Conservation (phyloP, 2,329 filamentous ascomycete genomes). For the Aureobasidium sp. region DNA sequence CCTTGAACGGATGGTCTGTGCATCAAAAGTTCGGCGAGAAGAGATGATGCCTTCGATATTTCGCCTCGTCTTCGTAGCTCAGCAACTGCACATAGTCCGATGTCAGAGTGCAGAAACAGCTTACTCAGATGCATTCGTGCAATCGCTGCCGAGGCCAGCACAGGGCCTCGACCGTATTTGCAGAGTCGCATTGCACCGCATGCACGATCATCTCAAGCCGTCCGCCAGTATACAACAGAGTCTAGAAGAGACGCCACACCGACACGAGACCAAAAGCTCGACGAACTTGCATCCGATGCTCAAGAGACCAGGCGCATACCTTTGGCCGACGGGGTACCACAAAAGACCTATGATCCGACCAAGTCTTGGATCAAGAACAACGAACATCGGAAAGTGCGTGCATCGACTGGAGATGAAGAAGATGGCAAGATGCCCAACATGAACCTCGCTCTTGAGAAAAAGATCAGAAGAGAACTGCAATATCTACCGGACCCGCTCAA, state of each 20-base stretch:
- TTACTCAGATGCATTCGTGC: constrained; percentile 37
- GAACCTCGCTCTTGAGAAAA: constrained; percentile 20
- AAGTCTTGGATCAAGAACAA: constrained; percentile 4
- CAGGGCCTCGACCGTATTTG: constrained; percentile 15
- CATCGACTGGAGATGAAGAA: constrained; percentile 4
- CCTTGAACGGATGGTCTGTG: background rate
- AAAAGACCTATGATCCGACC: background rate
- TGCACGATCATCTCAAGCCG: background rate
- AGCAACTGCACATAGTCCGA: constrained; percentile 19
- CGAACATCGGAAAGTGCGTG: background rate
- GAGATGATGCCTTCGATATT: background rate
- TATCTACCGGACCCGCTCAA: constrained; percentile 64
- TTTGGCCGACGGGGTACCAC: background rate
- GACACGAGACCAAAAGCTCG: background rate
- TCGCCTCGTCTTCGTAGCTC: background rate
- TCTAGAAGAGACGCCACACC: background rate
- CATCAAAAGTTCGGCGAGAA: constrained; percentile 7
- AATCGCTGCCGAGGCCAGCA: constrained; percentile 28
- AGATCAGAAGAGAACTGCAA: constrained; percentile 50
- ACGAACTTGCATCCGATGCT: background rate
- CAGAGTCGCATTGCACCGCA: constrained; percentile 16
- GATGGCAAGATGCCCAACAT: constrained; percentile 13
- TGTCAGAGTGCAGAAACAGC: constrained; percentile 41
- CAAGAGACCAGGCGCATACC: background rate
- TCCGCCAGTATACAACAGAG: background rate